These are phyloP conservation scores for Anisodus tanguticus DNA, from an alignment of 257 asterid species.

Conservation along the genomic window DNA sequence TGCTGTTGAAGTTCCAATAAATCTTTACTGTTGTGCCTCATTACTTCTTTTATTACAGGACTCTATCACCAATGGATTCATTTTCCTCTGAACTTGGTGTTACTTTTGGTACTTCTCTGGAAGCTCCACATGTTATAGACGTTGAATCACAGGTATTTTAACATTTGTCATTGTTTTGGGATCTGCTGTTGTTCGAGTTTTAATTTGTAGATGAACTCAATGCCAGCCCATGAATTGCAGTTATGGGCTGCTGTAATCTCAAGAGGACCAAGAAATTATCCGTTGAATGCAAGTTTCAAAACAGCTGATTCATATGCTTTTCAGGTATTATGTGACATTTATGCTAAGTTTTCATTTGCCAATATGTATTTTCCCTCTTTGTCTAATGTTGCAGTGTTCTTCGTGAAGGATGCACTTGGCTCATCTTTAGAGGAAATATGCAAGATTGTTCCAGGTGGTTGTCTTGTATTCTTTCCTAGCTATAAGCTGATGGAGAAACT, in stretches of 20 bases:
- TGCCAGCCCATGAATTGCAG: conserved; percentile 47
- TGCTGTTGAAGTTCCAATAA: background rate
- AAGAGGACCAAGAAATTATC: conserved; percentile 81
- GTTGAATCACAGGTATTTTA: conserved; percentile 76
- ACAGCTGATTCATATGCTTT: conserved; percentile 81
- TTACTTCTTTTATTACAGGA: conserved; percentile 52
- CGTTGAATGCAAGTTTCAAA: conserved; percentile 89
- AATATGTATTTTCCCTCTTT: conserved; percentile 28
- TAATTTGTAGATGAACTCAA: conserved; percentile 18
- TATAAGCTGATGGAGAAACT: conserved; percentile 89
- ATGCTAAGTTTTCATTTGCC: conserved; percentile 27
- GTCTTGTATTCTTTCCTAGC: conserved; percentile 96
- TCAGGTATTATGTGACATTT: conserved; percentile 61
- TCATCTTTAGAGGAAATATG: conserved; percentile 86
- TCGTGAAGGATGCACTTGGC: conserved; percentile 79
- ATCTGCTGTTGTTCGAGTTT: conserved; percentile 30
- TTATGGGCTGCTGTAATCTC: conserved; percentile 91
- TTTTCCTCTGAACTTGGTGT: conserved; percentile 97
- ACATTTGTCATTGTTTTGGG: conserved; percentile 10
- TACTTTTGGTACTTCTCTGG: conserved; percentile 86
- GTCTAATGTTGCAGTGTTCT: conserved; percentile 36
- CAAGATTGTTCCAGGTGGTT: conserved; percentile 87
- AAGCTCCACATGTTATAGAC: conserved; percentile 96
- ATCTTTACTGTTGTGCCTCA: conserved; percentile 22
- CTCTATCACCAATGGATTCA: conserved; percentile 83